phyloP scores from a whole-genome alignment of 2,329 filamentous ascomycete genomes.

The Monosporascus sp. region DNA sequence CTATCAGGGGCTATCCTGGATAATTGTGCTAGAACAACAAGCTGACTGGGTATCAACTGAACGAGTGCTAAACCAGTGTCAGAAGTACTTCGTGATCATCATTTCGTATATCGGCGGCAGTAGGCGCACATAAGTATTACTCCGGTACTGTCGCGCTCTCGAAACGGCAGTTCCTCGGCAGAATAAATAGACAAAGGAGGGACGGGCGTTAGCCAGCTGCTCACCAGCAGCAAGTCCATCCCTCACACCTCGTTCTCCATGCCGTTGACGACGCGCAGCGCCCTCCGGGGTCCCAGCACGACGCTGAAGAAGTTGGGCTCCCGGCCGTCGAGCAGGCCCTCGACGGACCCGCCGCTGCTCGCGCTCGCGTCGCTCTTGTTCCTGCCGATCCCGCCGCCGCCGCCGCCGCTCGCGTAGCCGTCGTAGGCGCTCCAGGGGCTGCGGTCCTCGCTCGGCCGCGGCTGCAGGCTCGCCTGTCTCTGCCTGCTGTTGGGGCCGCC shows the following conservation, averaged over 20 bases:
- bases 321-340: slow-evolving; percentile 36
- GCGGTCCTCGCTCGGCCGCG: slow-evolving; percentile 22
- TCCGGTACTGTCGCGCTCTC: too few species aligned
- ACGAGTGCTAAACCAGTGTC: too few species aligned
- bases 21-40: too few species aligned
- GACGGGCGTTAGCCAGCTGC: too few species aligned
- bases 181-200: too few species aligned
- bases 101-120: too few species aligned
- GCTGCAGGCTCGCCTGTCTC: not conserved
- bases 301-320: slow-evolving; percentile 70
- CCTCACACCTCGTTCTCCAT: slow-evolving; percentile 24
- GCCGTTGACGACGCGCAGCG: slow-evolving; percentile 62
- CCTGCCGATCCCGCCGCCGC: slow-evolving; percentile 14
- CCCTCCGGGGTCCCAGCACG: slow-evolving; percentile 61
- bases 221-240: not conserved
- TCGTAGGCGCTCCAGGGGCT: slow-evolving; percentile 18
- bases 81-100: too few species aligned
- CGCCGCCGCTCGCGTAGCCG: slow-evolving; percentile 13
- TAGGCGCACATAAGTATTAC: too few species aligned
- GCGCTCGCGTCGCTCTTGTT: slow-evolving; percentile 28
- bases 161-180: too few species aligned
- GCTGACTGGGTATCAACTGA: too few species aligned
- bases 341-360: slow-evolving; percentile 29
- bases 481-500: slow-evolving; percentile 1
- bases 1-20: too few species aligned